Evolutionary conservation across 352 stramenopile genomes (phyloP).

Genomic region (Bremia lactucae): DNA sequence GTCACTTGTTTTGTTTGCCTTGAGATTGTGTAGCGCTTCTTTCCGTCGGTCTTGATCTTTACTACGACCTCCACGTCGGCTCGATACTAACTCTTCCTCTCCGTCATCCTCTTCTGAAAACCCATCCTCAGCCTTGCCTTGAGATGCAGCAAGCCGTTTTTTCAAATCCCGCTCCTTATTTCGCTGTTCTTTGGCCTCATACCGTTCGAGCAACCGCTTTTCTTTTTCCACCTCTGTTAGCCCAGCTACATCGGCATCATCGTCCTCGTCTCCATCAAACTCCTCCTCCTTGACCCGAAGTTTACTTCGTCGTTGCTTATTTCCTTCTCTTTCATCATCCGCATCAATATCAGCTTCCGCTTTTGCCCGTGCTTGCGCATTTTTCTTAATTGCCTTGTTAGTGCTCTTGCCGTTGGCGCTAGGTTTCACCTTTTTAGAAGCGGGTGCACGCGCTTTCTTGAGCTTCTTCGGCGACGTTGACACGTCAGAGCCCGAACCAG

Average conservation of each 20-base stretch:
- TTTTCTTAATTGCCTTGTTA: constrained; percentile 22
- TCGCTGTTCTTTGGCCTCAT: constrained; percentile 72
- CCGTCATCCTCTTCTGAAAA: constrained; percentile 26
- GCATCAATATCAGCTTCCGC: constrained; percentile 41
- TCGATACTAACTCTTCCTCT: constrained; percentile 28
- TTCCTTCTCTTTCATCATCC: constrained; percentile 39
- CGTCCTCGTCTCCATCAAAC: constrained; percentile 37
- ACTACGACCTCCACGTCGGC: constrained; percentile 42
- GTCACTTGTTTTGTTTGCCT: constrained; percentile 65
- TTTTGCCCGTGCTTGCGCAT: constrained; percentile 27
- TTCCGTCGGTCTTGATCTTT: constrained; percentile 67
- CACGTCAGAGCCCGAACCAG: constrained; percentile 17
- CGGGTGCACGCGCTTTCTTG: constrained; percentile 27
- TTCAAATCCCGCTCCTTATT: constrained; percentile 79
- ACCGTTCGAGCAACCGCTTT: constrained; percentile 78
- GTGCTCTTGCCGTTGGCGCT: constrained; percentile 21
- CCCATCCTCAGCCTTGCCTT: constrained; percentile 32
- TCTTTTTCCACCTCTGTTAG: constrained; percentile 84
- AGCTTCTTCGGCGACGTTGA: constrained; percentile 30
- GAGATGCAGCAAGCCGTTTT: constrained; percentile 54
- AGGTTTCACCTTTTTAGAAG: constrained; percentile 28
- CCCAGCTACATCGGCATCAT: constrained; percentile 50
- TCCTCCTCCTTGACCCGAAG: constrained; percentile 29
- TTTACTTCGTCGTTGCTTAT: constrained; percentile 21
- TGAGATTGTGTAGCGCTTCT: constrained; percentile 67